These are phyloP conservation scores for Lentinula sp. DNA, from an alignment of 768 basidiomycete genomes.

Conservation along the genomic window DNA sequence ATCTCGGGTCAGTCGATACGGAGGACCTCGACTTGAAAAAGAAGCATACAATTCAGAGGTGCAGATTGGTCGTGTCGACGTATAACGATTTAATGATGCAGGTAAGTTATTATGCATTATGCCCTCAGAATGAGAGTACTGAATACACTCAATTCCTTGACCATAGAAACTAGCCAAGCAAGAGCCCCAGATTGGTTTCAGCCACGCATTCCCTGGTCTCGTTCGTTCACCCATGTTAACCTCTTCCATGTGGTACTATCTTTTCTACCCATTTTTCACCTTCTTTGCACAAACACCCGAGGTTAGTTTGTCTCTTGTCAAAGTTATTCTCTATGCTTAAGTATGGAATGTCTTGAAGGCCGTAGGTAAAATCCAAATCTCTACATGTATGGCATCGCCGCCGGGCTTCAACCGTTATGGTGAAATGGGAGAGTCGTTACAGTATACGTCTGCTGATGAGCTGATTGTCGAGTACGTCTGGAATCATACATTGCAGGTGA, in stretches of 20 bases:
- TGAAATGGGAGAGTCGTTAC: not conserved
- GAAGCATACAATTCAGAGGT: slow-evolving; percentile 15
- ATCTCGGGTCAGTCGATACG: slow-evolving; percentile 15
- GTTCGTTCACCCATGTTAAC: not conserved
- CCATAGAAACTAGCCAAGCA: slow-evolving; percentile 22
- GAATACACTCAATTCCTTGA: not conserved
- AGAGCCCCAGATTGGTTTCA: slow-evolving; percentile 26
- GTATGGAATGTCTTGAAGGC: not conserved
- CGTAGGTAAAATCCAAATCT: not conserved
- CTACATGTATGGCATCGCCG: not conserved
- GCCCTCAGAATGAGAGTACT: no score
- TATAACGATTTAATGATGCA: slow-evolving; percentile 24
- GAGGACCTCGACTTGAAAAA: slow-evolving; percentile 26
- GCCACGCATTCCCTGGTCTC: slow-evolving; percentile 28
- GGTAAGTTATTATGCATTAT: not conserved
- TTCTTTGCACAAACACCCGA: not conserved
- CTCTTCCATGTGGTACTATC: not conserved
- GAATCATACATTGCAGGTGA: not conserved
- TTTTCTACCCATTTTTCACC: not conserved
- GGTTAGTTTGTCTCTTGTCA: not conserved
- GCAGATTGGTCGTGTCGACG: slow-evolving; percentile 9
- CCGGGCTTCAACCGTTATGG: slow-evolving; percentile 1
- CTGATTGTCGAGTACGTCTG: not conserved
- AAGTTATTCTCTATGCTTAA: not conserved
- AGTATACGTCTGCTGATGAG: not conserved